phyloP scores from a whole-genome alignment of 306 rosid genomes.

The Castanea mollissima region DNA sequence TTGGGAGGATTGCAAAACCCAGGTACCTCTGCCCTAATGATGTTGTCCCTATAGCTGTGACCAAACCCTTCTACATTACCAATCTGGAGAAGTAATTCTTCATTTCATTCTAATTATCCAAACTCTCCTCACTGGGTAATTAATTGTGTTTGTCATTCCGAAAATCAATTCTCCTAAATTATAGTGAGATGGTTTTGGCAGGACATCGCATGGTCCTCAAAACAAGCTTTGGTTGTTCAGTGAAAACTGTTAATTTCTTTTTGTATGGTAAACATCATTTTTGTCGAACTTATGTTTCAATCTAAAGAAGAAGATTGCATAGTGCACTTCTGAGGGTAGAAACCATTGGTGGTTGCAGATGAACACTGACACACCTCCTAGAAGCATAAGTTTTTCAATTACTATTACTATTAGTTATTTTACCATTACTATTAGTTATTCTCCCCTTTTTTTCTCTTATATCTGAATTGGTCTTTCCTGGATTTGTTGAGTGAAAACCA shows the following conservation, averaged over 20 bases:
- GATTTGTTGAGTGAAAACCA: background rate
- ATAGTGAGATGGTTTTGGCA: background rate
- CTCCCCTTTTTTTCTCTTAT: background rate
- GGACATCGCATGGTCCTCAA: background rate
- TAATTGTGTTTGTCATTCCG: background rate
- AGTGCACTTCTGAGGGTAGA: too few relatives aligned
- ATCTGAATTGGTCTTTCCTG: background rate
- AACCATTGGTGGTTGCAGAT: background rate
- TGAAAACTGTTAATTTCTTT: background rate
- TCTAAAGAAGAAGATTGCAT: too few relatives aligned
- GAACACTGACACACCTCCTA: background rate
- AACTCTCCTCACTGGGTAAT: background rate
- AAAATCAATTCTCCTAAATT: background rate
- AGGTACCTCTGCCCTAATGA: background rate
- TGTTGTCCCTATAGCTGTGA: background rate
- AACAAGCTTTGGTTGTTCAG: background rate
- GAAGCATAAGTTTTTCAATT: too few relatives aligned
- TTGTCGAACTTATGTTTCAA: background rate
- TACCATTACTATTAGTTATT: background rate
- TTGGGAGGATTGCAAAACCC: background rate
- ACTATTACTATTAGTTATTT: too few relatives aligned
- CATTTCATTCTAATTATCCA: background rate
- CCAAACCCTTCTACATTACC: background rate
- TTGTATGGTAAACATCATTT: background rate
- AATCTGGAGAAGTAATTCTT: background rate